A percentile compares a stretch with the other conserved stretches of the same genome.
Conservation (phyloP, 2,329 filamentous ascomycete species). For the Fusarium sp. region DNA sequence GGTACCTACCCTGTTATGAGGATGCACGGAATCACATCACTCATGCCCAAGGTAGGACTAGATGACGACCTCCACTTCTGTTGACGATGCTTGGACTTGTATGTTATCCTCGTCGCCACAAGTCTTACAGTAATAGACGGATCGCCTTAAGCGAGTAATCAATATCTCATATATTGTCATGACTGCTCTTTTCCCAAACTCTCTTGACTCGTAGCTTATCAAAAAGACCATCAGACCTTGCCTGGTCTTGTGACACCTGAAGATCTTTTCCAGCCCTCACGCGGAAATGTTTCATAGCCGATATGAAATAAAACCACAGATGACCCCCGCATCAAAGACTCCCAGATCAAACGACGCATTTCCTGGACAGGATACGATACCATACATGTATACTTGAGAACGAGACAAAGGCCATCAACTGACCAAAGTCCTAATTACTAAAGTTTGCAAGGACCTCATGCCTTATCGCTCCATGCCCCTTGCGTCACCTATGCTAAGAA, state of each 20-base stretch:
- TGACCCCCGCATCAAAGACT: slow-evolving; percentile 24
- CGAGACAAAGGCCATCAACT: slow-evolving; percentile 29
- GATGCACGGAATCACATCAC: slow-evolving; percentile 24
- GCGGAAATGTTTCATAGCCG: slow-evolving; percentile 2
- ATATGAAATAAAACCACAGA: slow-evolving; percentile 17
- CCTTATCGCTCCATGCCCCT: slow-evolving; percentile 23
- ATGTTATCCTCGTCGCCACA: not conserved
- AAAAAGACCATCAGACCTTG: not conserved
- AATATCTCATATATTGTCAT: not conserved
- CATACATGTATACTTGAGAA: not conserved
- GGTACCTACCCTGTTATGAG: not conserved
- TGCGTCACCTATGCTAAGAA: slow-evolving; percentile 37
- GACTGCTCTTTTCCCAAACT: not conserved
- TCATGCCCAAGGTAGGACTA: not conserved
- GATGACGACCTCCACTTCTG: not conserved
- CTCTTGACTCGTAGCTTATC: slow-evolving; percentile 15
- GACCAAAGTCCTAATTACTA: slow-evolving; percentile 21
- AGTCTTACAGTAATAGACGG: not conserved
- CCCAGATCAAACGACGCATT: slow-evolving; percentile 30
- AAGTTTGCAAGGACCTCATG: slow-evolving; percentile 2
- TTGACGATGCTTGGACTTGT: slow-evolving; percentile 7
- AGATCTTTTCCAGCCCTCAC: slow-evolving; percentile 22
- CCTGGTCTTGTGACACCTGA: slow-evolving; percentile 34
- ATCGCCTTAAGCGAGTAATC: not conserved
- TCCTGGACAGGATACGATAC: not conserved